Evolutionary conservation across 306 rosid species (phyloP), one percentile per base, ranked within the genome.

Genomic region (Cicer arietinum): DNA sequence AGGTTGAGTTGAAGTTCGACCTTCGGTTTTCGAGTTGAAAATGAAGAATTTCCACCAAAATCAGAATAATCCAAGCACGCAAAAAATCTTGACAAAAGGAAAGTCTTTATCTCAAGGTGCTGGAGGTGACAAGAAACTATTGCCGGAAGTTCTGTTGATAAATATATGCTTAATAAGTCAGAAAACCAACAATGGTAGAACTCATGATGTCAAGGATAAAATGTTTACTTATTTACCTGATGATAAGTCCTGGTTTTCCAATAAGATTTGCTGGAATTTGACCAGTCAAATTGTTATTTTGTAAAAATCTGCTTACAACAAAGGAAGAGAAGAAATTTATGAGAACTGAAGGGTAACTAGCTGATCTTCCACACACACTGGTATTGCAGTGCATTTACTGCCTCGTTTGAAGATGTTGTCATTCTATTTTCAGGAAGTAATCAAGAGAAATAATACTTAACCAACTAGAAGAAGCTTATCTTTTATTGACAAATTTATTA

Each of bases 281-380:
- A 83, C 99, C 98, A 1, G 95, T 89, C 79, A 95, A 79, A 80
- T 89, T 85, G 79, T 95, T 95, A 82, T 92, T 94, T 67, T 95
- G 94, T 74, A 95, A 78, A 84, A 88, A 90, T 56, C 99, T 95
- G 90, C 69, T 58, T 77, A 74, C 71, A 72, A 78, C 25, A 81
- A 61, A 63, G 65, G 46, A 54, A 17, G 64, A 18, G 53, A 77
- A 74, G 39, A 76, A 47, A 20, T 18, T 39, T 53, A 25, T 22
- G 17, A 37, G 12, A 17, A 68, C 54, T 46, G 11, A 46, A 64
- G 74, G 40, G 60, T 37, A 40, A 74, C 30, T 59, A 14, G 71
- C 25, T 46, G 71, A 66, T 66, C 18, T 72, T 71, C 58, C 58
- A 30, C 61, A 40, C 52, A 20, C 20, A 20, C 51, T 1, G 6